phyloP scores from a whole-genome alignment of 1,284 basidiomycete species.

The Hymenochaete sp. region DNA sequence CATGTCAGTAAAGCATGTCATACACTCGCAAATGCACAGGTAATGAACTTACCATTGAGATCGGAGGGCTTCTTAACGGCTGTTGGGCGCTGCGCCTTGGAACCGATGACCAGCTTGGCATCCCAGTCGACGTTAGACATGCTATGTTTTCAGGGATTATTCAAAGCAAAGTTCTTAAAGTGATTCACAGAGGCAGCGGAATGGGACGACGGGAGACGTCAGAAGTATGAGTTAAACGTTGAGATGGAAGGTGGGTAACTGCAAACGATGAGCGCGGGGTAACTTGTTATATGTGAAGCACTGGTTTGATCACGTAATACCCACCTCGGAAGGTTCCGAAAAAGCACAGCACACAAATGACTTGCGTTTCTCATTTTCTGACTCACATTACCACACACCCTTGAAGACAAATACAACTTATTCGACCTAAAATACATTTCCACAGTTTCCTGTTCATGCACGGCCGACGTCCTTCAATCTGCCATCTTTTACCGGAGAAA shows the following conservation, averaged over 20 bases:
- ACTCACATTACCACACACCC: neutral
- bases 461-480: conserved; percentile 16
- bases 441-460: neutral
- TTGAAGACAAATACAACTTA: neutral
- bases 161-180: neutral
- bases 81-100: conserved; percentile 58
- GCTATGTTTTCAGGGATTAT: neutral
- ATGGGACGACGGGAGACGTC: neutral
- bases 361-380: neutral
- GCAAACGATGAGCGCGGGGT: neutral
- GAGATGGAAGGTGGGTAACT: neutral
- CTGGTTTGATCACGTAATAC: conserved; percentile 7
- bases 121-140: conserved; percentile 66
- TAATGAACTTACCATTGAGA: conserved; percentile 49
- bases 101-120: conserved; percentile 68
- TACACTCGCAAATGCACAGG: neutral
- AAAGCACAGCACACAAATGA: conserved; percentile 6
- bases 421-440: neutral
- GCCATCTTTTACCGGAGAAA: conserved; percentile 13
- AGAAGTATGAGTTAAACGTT: neutral
- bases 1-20: neutral
- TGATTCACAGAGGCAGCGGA: neutral
- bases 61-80: conserved; percentile 62
- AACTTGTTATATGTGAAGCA: conserved; percentile 3
- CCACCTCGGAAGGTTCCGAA: conserved; percentile 1